These are phyloP conservation scores for Diaporthe sp. DNA, from an alignment of 2,329 filamentous ascomycete species.

Conservation along the genomic window DNA sequence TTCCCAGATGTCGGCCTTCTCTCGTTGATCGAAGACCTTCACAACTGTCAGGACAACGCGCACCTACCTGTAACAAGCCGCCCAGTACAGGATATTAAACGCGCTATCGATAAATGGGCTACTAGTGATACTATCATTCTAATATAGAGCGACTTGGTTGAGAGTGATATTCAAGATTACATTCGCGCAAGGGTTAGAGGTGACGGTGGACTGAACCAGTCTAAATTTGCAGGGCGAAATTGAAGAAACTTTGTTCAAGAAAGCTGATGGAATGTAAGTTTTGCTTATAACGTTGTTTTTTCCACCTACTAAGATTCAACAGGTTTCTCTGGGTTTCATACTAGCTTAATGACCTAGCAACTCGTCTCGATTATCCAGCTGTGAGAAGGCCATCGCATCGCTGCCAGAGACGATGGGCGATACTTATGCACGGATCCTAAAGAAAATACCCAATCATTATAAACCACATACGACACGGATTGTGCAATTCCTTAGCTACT, in stretches of 20 bases:
- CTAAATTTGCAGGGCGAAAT: neutral
- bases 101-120: neutral
- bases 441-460: too few relatives aligned
- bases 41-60: neutral
- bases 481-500: too few relatives aligned
- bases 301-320: neutral
- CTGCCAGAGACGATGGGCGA: neutral
- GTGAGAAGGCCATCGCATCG: neutral
- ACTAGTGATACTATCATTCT: neutral
- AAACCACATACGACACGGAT: too few relatives aligned
- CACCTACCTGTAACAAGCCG: neutral
- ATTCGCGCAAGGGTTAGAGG: neutral
- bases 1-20: neutral
- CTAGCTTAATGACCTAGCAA: neutral
- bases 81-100: neutral
- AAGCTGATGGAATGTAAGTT: neutral
- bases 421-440: neutral
- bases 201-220: neutral
- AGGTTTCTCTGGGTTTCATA: neutral
- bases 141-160: neutral
- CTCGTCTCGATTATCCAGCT: neutral
- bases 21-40: neutral
- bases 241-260: neutral
- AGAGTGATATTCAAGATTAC: neutral
- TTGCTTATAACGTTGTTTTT: neutral